Evolutionary conservation across 2,329 filamentous ascomycete species (phyloP).

Genomic region (Penicillium sp.): DNA sequence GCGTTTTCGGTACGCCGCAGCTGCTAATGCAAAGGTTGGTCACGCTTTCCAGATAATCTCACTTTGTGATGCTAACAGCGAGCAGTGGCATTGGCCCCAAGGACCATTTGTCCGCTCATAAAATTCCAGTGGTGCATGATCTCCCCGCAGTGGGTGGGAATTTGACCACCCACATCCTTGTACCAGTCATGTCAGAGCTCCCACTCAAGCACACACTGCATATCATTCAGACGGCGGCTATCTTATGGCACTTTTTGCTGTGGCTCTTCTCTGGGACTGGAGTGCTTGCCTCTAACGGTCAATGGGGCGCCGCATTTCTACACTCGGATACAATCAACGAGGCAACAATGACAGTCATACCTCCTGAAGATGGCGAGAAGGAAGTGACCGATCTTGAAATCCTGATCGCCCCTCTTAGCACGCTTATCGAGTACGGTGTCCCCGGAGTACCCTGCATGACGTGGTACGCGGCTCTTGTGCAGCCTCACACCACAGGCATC

Average conservation of each 20-base stretch:
- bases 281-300: slow-evolving; percentile 2
- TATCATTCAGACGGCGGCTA: slow-evolving; percentile 6
- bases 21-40: slow-evolving; percentile 2
- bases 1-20: slow-evolving; percentile 5
- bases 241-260: slow-evolving; percentile 1
- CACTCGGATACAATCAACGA: neutral
- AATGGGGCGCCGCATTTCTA: slow-evolving; percentile 4
- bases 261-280: slow-evolving; percentile 3
- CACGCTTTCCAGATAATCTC: neutral
- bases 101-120: neutral
- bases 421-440: slow-evolving; percentile 1
- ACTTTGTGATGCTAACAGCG: neutral
- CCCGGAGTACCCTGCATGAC: slow-evolving; percentile 4
- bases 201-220: slow-evolving; percentile 3
- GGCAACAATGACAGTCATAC: neutral
- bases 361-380: neutral
- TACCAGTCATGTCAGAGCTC: slow-evolving; percentile 5
- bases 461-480: slow-evolving; percentile 5
- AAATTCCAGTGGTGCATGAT: neutral
- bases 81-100: slow-evolving; percentile 1
- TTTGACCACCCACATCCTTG: slow-evolving; percentile 1
- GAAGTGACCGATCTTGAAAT: slow-evolving; percentile 4
- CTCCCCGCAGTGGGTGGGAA: slow-evolving; percentile 1
- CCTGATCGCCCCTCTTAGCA: neutral
- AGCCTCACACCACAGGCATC: neutral